phyloP scores from a whole-genome alignment of 2,329 filamentous ascomycete species.

The Neospermospora avenae region DNA sequence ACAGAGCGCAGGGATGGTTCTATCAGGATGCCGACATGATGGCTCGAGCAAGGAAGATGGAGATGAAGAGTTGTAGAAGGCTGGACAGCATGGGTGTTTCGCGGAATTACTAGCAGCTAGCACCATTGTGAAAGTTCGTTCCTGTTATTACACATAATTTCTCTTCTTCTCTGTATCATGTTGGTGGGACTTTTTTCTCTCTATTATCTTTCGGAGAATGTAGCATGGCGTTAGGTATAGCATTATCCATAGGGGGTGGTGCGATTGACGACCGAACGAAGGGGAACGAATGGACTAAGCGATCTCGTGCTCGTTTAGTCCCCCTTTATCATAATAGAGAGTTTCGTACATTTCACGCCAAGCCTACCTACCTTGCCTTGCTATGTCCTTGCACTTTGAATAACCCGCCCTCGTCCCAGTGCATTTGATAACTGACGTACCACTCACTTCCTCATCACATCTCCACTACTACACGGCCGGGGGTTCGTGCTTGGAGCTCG shows the following conservation, averaged over 20 bases:
- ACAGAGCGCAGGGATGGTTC: slow-evolving; percentile 70
- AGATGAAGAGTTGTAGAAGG: slow-evolving; percentile 56
- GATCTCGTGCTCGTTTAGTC: neutral
- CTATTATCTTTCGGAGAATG: neutral
- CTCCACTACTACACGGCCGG: no score
- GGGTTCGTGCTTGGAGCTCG: no score
- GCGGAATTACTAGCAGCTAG: neutral
- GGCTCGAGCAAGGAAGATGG: slow-evolving; percentile 46
- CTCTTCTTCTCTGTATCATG: slow-evolving; percentile 4
- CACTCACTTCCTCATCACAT: no score
- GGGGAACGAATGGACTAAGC: neutral
- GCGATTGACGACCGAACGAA: neutral
- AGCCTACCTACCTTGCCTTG: no score
- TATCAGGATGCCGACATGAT: slow-evolving; percentile 62
- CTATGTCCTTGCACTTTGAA: no score
- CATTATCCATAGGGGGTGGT: neutral
- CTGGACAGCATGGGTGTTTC: slow-evolving; percentile 46
- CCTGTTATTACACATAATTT: neutral
- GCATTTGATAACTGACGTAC: no score
- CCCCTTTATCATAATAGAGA: slow-evolving; percentile 4
- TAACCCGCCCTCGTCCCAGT: no score
- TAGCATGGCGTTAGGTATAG: slow-evolving; percentile 12
- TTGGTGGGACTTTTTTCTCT: neutral
- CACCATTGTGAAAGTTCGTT: neutral
- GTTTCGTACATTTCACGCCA: neutral